Base-by-base conservation (phyloP, 2,329 filamentous ascomycete species). In the Cephalotrichum gorgonifer region DNA sequence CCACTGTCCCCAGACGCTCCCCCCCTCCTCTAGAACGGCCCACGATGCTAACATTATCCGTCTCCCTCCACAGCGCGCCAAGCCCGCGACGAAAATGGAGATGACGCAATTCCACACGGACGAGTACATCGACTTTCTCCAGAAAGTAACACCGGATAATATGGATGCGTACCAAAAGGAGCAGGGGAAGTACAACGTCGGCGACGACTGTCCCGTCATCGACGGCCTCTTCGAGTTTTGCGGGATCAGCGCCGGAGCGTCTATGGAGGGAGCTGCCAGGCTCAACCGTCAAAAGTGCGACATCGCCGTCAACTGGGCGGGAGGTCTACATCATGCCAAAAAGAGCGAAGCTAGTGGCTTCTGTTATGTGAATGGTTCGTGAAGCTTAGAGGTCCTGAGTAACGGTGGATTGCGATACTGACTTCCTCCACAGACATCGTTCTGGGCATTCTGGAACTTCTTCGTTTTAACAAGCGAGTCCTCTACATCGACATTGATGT, bases 221-320 rank as follows among this genome's bases (percentile, higher is more conserved):
- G 91, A 97, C 61, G 93, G 93, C 3, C 81, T 98, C n/a, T 96
- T 90, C 63, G 87, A 95, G 60, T 98, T 96, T 65, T 94, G 93
- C 57, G 88, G 89, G 25, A 87, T 96, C 55, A 97, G 94, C 64
- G 87, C 89, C 11, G 93, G 93, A 50, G 93, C 88, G 44, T 94
- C 88, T 44, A 86, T 98, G 74, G 90, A 95, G 62, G 93, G 91
- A 15, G 91, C 93, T 3, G 86, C 88, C 30, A 86, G 93, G 54
- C 76, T 98, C 20, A 89, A 91, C 61, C 86, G 90, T 54, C 79
- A 87, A 55, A 93, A 96, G 67, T 93, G 89, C 62, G 88, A 97
- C 64, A 95, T 98, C 59, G 93, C 93, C 20, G 87, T 98, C 65
- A 97, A 97, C 67, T 98, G 93, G 93, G 93, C 90, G 42, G 93